Evolutionary conservation across 2,329 filamentous ascomycete genomes (phyloP).

Genomic region (Fusarium duplospermum): DNA sequence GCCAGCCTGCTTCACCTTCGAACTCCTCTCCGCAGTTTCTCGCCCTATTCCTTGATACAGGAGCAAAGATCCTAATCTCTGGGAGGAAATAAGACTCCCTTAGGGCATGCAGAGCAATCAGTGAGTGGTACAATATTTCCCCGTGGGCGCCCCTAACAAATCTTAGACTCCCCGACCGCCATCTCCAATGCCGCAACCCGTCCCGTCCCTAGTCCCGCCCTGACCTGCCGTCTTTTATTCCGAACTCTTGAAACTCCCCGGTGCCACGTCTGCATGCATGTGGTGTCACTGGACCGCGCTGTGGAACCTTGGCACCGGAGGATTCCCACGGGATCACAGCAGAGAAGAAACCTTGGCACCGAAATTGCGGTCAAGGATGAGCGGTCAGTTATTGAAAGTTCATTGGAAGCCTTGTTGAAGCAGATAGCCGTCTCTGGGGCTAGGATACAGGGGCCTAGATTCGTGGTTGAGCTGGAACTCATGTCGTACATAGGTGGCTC

Average conservation of each 20-base stretch:
- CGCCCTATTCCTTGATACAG: not conserved
- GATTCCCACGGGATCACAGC: not conserved
- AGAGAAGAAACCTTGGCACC: not conserved
- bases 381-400: not conserved
- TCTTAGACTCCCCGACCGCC: not conserved
- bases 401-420: not conserved
- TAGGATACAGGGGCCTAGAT: not conserved
- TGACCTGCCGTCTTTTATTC: not conserved
- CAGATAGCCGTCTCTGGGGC: not conserved
- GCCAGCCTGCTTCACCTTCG: not conserved
- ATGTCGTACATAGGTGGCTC: not conserved
- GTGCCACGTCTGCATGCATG: not conserved
- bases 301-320: not conserved
- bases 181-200: not conserved
- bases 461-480: not conserved
- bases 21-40: not conserved
- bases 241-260: not conserved
- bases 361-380: conserved; percentile 3
- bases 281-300: not conserved
- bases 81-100: not conserved
- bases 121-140: not conserved
- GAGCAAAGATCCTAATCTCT: too few relatives aligned
- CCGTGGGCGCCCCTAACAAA: not conserved
- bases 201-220: too few relatives aligned
- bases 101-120: not conserved